Percentiles rank a stretch among this genome's conserved stretches.
phyloP scores from a whole-genome alignment of 2,329 filamentous ascomycete genomes.

The Triangularia setosa region DNA sequence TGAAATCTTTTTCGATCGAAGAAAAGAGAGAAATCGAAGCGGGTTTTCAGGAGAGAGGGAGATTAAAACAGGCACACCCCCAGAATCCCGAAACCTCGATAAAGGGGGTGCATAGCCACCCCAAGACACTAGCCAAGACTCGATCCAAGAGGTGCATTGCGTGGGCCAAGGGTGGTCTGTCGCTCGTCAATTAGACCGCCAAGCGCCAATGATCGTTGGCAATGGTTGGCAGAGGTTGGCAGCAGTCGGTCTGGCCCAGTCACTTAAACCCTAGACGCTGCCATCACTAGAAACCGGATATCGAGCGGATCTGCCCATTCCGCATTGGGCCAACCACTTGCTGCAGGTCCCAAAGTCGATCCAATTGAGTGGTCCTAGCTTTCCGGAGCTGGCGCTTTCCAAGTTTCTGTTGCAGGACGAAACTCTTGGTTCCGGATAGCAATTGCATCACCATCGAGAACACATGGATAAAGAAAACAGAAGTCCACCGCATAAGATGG shows the following conservation, averaged over 20 bases:
- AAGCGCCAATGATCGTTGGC: neutral
- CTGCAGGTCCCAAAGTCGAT: neutral
- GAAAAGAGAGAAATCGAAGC: neutral
- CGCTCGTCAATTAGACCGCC: neutral
- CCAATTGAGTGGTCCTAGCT: neutral
- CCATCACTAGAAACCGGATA: slow-evolving; percentile 4
- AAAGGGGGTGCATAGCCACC: slow-evolving; percentile 24
- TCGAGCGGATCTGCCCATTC: neutral
- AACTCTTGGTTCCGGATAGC: neutral
- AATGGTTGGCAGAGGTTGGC: neutral
- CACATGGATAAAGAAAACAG: neutral
- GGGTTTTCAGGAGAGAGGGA: slow-evolving; percentile 9
- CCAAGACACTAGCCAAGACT: slow-evolving; percentile 13
- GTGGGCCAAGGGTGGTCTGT: slow-evolving; percentile 1
- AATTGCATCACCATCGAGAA: slow-evolving; percentile 3
- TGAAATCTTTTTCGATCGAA: slow-evolving; percentile 11
- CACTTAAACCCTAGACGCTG: neutral
- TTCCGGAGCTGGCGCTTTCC: neutral
- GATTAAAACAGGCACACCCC: slow-evolving; percentile 15
- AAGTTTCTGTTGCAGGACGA: neutral
- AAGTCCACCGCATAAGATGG: too few species aligned
- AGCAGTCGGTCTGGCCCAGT: neutral
- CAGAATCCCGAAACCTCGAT: slow-evolving; percentile 10
- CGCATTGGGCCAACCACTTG: neutral
- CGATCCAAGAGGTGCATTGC: slow-evolving; percentile 3